A percentile compares a stretch with the other conserved stretches of the same genome.
These are phyloP conservation scores for Arachis hypogaea DNA, from an alignment of 306 rosid species.

Conservation along the genomic window DNA sequence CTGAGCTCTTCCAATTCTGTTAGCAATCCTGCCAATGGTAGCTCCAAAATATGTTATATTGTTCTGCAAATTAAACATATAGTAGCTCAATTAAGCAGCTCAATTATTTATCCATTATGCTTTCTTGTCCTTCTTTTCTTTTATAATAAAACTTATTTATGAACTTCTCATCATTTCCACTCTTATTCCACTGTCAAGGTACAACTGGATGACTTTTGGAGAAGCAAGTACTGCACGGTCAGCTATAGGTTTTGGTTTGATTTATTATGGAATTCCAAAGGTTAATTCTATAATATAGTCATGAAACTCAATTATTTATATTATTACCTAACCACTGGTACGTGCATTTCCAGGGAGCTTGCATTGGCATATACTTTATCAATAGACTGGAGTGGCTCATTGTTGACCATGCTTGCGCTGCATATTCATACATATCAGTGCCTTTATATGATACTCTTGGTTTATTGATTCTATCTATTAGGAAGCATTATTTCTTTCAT, in stretches of 20 bases:
- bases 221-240: constrained; percentile 90
- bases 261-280: constrained; percentile 78
- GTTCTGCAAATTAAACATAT: too few species aligned
- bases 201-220: constrained; percentile 99
- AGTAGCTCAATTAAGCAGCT: constrained; percentile 43
- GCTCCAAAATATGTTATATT: too few species aligned
- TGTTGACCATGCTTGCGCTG: constrained; percentile 97
- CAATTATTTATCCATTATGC: constrained; percentile 28
- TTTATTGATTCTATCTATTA: constrained; percentile 44
- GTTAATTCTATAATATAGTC: constrained; percentile 49
- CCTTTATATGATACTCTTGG: constrained; percentile 99
- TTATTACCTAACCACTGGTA: constrained; percentile 31
- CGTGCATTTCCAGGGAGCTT: constrained; percentile 60
- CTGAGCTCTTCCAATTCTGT: too few species aligned
- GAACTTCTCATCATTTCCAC: constrained; percentile 37
- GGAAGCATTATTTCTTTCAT: constrained; percentile 13
- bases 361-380: constrained; percentile 84
- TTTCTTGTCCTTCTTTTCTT: constrained; percentile 7
- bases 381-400: constrained; percentile 97
- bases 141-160: constrained; percentile 26
- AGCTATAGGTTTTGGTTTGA: constrained; percentile 87
- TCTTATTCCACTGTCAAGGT: constrained; percentile 52
- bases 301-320: constrained; percentile 7
- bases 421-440: constrained; percentile 90
- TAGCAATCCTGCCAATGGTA: too few species aligned